Conservation (phyloP, 441 rosid species). For the Pelargonium myrrhifolium region DNA sequence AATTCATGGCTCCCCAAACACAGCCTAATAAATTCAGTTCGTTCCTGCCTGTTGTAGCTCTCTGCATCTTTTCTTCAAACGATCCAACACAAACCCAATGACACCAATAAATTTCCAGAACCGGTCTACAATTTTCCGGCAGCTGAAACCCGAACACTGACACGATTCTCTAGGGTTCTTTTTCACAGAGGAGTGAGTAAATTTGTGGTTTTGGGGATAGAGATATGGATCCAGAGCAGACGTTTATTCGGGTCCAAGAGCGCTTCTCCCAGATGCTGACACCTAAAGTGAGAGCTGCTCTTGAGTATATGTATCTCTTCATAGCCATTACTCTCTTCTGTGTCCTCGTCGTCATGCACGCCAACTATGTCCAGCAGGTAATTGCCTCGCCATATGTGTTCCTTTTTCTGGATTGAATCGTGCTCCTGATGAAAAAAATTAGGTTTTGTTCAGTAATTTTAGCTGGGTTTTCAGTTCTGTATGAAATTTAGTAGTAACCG, state of each 20-base stretch:
- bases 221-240: constrained; percentile 92
- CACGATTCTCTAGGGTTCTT: not conserved
- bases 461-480: not conserved
- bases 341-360: constrained; percentile 96
- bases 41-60: too few species aligned
- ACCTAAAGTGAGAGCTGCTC: constrained; percentile 61
- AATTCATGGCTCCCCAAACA: too few species aligned
- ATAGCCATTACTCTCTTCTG: constrained; percentile 75
- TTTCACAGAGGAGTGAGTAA: too few species aligned
- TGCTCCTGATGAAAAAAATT: too few species aligned
- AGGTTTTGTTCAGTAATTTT: too few species aligned
- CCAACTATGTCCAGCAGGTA: constrained; percentile 98
- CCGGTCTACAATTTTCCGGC: too few species aligned
- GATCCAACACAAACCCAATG: not conserved
- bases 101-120: not conserved
- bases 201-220: too few species aligned
- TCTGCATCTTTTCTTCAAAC: too few species aligned
- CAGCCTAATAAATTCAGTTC: too few species aligned
- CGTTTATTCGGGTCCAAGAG: constrained; percentile 89
- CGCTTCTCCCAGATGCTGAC: constrained; percentile 84
- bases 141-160: not conserved
- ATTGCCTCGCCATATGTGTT: too few species aligned
- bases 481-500: not conserved
- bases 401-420: too few species aligned
- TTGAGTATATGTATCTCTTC: constrained; percentile 74